A percentile compares a stretch with the other conserved stretches of the same genome.
phyloP scores from a whole-genome alignment of 345 rosid species.

The Boechera retrofracta region DNA sequence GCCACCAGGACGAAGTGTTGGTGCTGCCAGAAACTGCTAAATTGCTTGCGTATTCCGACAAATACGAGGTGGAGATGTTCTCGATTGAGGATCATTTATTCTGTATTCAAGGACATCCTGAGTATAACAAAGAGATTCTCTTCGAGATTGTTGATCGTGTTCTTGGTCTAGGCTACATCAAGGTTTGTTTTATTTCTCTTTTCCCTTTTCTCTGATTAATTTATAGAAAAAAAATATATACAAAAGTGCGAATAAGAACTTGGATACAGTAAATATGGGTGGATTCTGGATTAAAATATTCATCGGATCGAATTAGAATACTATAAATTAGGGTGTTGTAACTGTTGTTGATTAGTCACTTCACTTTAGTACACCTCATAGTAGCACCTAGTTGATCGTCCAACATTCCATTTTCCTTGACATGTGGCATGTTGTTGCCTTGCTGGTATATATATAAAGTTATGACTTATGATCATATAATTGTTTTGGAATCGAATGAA shows the following conservation, averaged over 20 bases:
- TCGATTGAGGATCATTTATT: conserved; percentile 61
- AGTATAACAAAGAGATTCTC: conserved; percentile 83
- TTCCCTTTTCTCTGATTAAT: background rate
- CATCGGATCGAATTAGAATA: background rate
- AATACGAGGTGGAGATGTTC: conserved; percentile 81
- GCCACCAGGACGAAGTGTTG: conserved; percentile 89
- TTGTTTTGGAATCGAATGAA: conserved; percentile 1
- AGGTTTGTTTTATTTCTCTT: conserved; percentile 48
- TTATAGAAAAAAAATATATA: background rate
- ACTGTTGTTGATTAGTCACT: background rate
- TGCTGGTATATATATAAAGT: background rate
- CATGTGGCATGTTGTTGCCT: conserved; percentile 15
- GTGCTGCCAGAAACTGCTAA: conserved; percentile 70
- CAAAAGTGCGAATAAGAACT: background rate
- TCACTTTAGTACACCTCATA: background rate
- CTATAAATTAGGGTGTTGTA: background rate
- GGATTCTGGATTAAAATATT: background rate
- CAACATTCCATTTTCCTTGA: background rate
- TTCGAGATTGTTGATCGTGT: conserved; percentile 77
- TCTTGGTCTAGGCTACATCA: conserved; percentile 53
- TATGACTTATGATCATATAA: background rate
- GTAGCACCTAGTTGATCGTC: background rate
- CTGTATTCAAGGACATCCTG: conserved; percentile 97
- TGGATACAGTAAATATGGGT: background rate
- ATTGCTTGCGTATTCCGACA: conserved; percentile 77